Conservation (phyloP, 2,329 filamentous ascomycete genomes). For the Cadophora luteo-olivacea region DNA sequence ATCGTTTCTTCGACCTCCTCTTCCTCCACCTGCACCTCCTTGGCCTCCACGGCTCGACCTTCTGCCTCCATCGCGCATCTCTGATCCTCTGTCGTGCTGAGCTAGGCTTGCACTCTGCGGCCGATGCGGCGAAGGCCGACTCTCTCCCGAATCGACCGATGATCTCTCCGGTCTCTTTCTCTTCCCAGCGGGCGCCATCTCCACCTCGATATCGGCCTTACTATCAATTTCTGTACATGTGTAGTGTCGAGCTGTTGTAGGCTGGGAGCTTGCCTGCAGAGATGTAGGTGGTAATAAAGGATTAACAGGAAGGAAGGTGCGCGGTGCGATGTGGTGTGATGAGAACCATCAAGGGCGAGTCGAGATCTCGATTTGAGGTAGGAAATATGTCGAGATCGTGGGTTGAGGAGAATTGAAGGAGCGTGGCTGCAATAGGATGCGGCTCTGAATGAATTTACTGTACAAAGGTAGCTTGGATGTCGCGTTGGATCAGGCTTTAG, state of each 20-base stretch:
- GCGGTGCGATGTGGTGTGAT: slow-evolving; percentile 22
- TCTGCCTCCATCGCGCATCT: slow-evolving; percentile 53
- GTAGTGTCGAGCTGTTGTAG: slow-evolving; percentile 27
- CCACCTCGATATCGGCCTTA: slow-evolving; percentile 31
- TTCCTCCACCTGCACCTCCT: slow-evolving; percentile 36
- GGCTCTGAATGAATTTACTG: slow-evolving; percentile 15
- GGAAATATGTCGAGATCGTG: not conserved
- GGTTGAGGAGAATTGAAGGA: not conserved
- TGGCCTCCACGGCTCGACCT: slow-evolving; percentile 54
- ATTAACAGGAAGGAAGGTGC: slow-evolving; percentile 20
- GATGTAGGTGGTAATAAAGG: slow-evolving; percentile 18
- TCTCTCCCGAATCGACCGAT: slow-evolving; percentile 50
- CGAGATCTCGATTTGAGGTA: not conserved
- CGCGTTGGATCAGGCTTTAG: slow-evolving; percentile 5
- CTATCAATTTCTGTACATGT: slow-evolving; percentile 40
- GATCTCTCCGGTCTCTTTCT: slow-evolving; percentile 46
- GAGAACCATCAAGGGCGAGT: slow-evolving; percentile 14
- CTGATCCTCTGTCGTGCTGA: slow-evolving; percentile 64
- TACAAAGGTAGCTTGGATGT: not conserved
- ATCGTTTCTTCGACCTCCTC: slow-evolving; percentile 42
- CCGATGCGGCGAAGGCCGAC: slow-evolving; percentile 67
- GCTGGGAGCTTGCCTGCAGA: slow-evolving; percentile 26
- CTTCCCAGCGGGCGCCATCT: slow-evolving; percentile 44
- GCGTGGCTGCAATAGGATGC: slow-evolving; percentile 8
- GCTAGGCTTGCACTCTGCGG: slow-evolving; percentile 61